A percentile compares a stretch with the other conserved stretches of the same genome.
Conservation (phyloP, 1,139 yeast species). For the Saccharomyces hybrid region DNA sequence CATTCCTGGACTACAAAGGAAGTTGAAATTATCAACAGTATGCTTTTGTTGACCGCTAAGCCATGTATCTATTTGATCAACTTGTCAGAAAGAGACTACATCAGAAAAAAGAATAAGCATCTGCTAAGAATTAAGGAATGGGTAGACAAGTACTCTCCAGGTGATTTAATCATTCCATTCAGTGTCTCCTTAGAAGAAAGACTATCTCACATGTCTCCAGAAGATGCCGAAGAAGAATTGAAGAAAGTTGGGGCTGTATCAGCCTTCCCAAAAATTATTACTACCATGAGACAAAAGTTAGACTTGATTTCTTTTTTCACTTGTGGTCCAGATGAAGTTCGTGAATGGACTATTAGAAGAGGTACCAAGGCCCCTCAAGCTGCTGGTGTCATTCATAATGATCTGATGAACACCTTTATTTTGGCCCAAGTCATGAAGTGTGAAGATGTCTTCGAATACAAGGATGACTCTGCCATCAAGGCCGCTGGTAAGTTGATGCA, state of each 20-base stretch:
- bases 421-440: slow-evolving; percentile 81
- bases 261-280: slow-evolving; percentile 82
- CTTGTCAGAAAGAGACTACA: slow-evolving; percentile 87
- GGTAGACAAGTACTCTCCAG: slow-evolving; percentile 92
- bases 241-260: slow-evolving; percentile 78
- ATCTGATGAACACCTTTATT: slow-evolving; percentile 69
- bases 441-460: slow-evolving; percentile 72
- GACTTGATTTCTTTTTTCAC: slow-evolving; percentile 81
- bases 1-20: slow-evolving; percentile 86
- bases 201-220: slow-evolving; percentile 82
- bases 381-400: slow-evolving; percentile 81
- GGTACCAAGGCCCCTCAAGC: slow-evolving; percentile 86
- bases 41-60: slow-evolving; percentile 89
- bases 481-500: slow-evolving; percentile 88
- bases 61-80: slow-evolving; percentile 93
- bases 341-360: slow-evolving; percentile 84
- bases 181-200: slow-evolving; percentile 91
- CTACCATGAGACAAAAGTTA: slow-evolving; percentile 74
- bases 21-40: slow-evolving; percentile 79
- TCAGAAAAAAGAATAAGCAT: slow-evolving; percentile 97
- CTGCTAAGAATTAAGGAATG: slow-evolving; percentile 88
- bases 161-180: slow-evolving; percentile 90
- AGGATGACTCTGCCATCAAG: slow-evolving; percentile 79
- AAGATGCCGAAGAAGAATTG: slow-evolving; percentile 86
- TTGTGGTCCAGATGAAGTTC: slow-evolving; percentile 77